Evolutionary conservation across 2,329 filamentous ascomycete species (phyloP), one percentile per base, ranked within the genome.

Genomic region (Hypoxylon sp.): DNA sequence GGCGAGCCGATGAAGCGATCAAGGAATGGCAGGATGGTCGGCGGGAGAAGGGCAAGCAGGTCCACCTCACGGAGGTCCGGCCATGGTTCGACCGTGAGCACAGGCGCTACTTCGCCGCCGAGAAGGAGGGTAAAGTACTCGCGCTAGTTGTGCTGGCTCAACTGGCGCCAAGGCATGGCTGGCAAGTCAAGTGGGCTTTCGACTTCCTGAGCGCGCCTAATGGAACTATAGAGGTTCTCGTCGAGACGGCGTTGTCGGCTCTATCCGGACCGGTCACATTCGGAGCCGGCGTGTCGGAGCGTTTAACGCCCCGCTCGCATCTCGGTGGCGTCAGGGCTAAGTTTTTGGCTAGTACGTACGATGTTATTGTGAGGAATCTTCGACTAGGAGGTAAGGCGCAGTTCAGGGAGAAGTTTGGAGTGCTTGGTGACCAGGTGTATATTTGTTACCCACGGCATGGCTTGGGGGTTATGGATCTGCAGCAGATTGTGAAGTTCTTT

Each of bases 131-230:
- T 68, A 88, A 86, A 64, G 88, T 97, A 63, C 86, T 86, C 44
- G 91, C 91, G 39, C 87, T 97, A 66, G 91, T 95, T 11, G 90
- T 95, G 5, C 85, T 98, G 74, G 92, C 92, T 54, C 92, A 93
- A 79, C 87, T 98, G 29, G 88, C 92, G 2, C 93, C 94, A 1
- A 84, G 88, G 29, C 89, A 97, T 78, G 94, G 94, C 60, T 97
- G 93, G 89, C 94, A 98, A 83, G 91, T 97, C 78, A 98, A 98
- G 83, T 97, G 95, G 84, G 92, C 92, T 14, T 88, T 97, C 59
- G 94, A 97, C 80, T 97, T 98, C 85, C 94, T 94, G 0, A 88
- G 88, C 29, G 88, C 94, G 0, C 92, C 94, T 13, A 93, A 89
- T 52, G 94, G 94, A 51, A 91, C 92, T 37, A 97, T 97, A 70